A percentile compares a stretch with the other conserved stretches of the same genome.
Evolutionary conservation across 2,329 filamentous ascomycete species (phyloP).

Genomic region (Niveomyces coronatus): DNA sequence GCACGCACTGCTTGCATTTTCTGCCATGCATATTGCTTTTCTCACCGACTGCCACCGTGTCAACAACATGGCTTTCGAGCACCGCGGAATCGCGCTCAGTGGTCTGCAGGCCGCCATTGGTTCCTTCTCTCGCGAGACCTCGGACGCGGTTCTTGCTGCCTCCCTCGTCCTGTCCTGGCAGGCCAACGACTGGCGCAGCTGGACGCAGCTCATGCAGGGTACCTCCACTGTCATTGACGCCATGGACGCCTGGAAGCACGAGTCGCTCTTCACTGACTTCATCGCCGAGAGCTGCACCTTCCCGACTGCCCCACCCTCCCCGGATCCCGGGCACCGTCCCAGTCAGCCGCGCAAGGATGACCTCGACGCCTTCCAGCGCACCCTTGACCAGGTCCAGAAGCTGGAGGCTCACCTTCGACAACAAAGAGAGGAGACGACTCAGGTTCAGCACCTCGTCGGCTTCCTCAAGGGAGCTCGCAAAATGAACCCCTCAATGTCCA

Average conservation of each 20-base stretch:
- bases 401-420: slow-evolving; percentile 60
- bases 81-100: slow-evolving; percentile 75
- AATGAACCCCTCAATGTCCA: slow-evolving; percentile 57
- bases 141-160: slow-evolving; percentile 83
- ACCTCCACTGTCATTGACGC: slow-evolving; percentile 82
- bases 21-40: slow-evolving; percentile 89
- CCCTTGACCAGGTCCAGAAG: slow-evolving; percentile 55
- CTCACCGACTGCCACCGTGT: slow-evolving; percentile 77
- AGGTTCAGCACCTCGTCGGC: slow-evolving; percentile 57
- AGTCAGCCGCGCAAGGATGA: slow-evolving; percentile 60
- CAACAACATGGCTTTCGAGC: slow-evolving; percentile 79
- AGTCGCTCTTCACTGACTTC: slow-evolving; percentile 76
- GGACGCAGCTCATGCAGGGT: slow-evolving; percentile 87
- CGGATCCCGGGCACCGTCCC: slow-evolving; percentile 49
- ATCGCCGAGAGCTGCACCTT: slow-evolving; percentile 71
- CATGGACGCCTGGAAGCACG: slow-evolving; percentile 86
- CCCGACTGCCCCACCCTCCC: slow-evolving; percentile 54
- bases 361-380: slow-evolving; percentile 55
- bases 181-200: slow-evolving; percentile 88
- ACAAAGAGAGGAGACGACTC: slow-evolving; percentile 57
- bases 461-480: slow-evolving; percentile 65
- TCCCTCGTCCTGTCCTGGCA: slow-evolving; percentile 94
- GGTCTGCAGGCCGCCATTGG: slow-evolving; percentile 82
- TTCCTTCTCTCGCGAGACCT: slow-evolving; percentile 73
- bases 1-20: slow-evolving; percentile 84